phyloP scores from a whole-genome alignment of 2,329 filamentous ascomycete genomes.

The Fusarium neocosmosporiellum region DNA sequence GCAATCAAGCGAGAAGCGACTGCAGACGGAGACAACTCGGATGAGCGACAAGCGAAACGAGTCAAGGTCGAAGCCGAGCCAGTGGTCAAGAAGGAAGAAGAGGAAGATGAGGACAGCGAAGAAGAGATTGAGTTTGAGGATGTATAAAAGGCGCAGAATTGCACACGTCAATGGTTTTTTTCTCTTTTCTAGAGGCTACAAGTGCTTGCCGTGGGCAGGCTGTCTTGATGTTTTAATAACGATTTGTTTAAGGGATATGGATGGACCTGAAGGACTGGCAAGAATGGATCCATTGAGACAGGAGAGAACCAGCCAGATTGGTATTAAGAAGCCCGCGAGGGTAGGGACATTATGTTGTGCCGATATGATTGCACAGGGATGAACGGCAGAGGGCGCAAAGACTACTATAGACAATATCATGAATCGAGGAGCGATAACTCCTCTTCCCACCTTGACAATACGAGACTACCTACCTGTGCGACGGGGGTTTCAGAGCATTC shows the following conservation, averaged over 20 bases:
- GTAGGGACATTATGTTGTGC: background rate
- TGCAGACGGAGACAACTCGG: constrained; percentile 47
- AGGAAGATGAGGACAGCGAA: constrained; percentile 57
- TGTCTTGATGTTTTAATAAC: background rate
- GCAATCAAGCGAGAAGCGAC: constrained; percentile 51
- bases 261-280: background rate
- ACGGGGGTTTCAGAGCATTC: background rate
- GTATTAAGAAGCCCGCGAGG: constrained; percentile 7
- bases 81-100: constrained; percentile 58
- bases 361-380: background rate
- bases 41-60: constrained; percentile 66
- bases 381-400: background rate
- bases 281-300: background rate
- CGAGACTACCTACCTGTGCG: background rate
- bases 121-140: constrained; percentile 70
- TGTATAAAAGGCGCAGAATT: constrained; percentile 50
- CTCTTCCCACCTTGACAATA: background rate
- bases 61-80: constrained; percentile 66
- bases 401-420: background rate
- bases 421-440: background rate
- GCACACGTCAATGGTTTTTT: background rate
- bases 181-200: background rate
- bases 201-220: background rate
- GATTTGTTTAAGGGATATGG: background rate
- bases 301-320: background rate